Evolutionary conservation across 768 basidiomycete species (phyloP).

Genomic region (Serendipita sp.): DNA sequence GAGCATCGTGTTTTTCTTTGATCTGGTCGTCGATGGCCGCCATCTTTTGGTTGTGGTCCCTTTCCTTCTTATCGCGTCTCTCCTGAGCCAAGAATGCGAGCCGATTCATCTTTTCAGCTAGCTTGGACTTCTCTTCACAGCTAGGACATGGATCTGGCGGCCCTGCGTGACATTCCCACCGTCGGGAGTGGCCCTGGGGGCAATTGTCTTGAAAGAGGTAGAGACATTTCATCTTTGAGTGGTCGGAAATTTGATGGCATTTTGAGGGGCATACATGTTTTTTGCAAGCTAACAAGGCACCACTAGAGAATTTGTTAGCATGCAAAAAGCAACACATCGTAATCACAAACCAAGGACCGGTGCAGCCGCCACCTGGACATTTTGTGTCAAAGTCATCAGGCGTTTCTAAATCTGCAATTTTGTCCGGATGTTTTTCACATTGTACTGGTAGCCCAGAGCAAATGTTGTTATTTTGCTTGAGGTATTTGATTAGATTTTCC

Average conservation of each 20-base stretch:
- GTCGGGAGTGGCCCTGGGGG: conserved; percentile 26
- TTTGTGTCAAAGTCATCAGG: conserved; percentile 33
- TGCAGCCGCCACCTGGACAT: conserved; percentile 50
- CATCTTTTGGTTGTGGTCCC: conserved; percentile 26
- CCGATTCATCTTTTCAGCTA: conserved; percentile 26
- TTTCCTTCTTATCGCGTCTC: conserved; percentile 29
- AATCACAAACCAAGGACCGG: conserved; percentile 35
- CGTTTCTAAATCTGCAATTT: conserved; percentile 22
- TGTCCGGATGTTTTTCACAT: conserved; percentile 39
- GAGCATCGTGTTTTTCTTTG: conserved; percentile 19
- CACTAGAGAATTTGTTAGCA: conserved; percentile 25
- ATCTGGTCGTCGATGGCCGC: conserved; percentile 29
- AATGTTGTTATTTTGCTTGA: conserved; percentile 28
- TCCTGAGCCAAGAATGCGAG: conserved; percentile 27
- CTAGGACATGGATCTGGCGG: conserved; percentile 24
- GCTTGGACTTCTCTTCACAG: conserved; percentile 32
- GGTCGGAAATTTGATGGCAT: conserved; percentile 40
- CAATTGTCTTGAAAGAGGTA: conserved; percentile 26
- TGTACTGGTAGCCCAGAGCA: conserved; percentile 42
- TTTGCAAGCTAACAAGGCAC: conserved; percentile 25
- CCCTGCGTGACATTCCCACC: conserved; percentile 29
- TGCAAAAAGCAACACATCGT: conserved; percentile 19
- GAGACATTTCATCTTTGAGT: conserved; percentile 38
- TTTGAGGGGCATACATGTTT: conserved; percentile 43
- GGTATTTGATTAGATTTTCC: conserved; percentile 30